Conservation (phyloP, 345 rosid species). For the Lagerstroemia speciosa region DNA sequence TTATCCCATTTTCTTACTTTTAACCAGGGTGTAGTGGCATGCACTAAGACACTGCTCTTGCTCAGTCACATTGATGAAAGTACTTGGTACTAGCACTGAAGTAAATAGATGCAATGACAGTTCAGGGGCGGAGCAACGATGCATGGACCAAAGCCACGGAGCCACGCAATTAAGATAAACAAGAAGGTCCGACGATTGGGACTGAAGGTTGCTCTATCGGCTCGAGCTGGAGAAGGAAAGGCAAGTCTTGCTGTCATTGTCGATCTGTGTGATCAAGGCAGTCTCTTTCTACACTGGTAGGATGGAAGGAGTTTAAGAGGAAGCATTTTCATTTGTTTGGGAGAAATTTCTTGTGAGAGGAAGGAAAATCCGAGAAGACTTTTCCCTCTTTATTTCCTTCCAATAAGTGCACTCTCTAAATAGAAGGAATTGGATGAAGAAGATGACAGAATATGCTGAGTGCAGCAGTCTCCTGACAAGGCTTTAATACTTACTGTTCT, state of each 20-base stretch:
- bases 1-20: not conserved
- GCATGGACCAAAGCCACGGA: conserved; percentile 95
- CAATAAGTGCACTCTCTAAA: too few relatives aligned
- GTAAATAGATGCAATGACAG: conserved; percentile 28
- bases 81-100: not conserved
- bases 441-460: too few relatives aligned
- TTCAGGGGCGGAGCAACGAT: conserved; percentile 80
- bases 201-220: conserved; percentile 80
- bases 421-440: not conserved
- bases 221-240: conserved; percentile 96
- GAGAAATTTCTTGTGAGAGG: too few relatives aligned
- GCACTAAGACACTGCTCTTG: conserved; percentile 6
- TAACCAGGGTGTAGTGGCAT: conserved; percentile 4
- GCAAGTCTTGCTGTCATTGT: conserved; percentile 19
- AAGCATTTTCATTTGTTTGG: not conserved
- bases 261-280: not conserved
- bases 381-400: too few relatives aligned
- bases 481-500: not conserved
- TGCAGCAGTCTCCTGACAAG: not conserved
- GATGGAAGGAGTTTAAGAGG: not conserved
- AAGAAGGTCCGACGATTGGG: conserved; percentile 90
- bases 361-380: too few relatives aligned
- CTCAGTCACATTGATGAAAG: conserved; percentile 9
- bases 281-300: not conserved
- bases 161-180: conserved; percentile 83